Base-by-base conservation (phyloP, 208 protist genomes). In the Crithidia bombi region DNA sequence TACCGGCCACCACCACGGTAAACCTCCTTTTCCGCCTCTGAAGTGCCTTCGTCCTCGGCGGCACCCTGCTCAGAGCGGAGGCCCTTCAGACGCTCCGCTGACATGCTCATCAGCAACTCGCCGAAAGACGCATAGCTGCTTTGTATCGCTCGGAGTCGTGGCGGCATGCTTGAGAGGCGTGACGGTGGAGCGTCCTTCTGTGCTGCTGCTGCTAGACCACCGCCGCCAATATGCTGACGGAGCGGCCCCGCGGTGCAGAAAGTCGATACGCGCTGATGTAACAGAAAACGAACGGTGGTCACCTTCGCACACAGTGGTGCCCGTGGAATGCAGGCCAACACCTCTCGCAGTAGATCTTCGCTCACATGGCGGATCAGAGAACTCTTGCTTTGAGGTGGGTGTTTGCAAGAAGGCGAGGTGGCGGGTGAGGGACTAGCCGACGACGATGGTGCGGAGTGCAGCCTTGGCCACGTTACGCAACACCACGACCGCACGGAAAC, bases 61-160 rank as follows among this genome's bases (percentile, higher is more conserved):
- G 4, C 52, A 15, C 19, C 36, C 9, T 12, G 36, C 36, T 43
- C 14, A 14, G 10, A 7, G 38, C 38, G 10, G 7, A 14, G 38
- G 38, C 38, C 14, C 14, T 43, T 43, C 38, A 43, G 10, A 14
- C 54, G 54, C 54, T 73, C 69, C 30, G 7, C 39, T 0, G 72
- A 59, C 49, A 82, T 43, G 12, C 23, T 28, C 11, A 59, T 5
- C 26, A 82, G 54, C 23, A 65, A 51, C 14, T 30, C 39, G 51
- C 44, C 39, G 49, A 82, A 43, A 5, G 78, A 71, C 46, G 67
- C 65, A 61, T 73, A 82, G 0, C n/a, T n/a, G n/a, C n/a, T n/a
- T n/a, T n/a, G n/a, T n/a, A 43, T 43, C 38, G 7, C 38, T 43
- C 10, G 38, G 10, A 43, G 38, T 43, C 10, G 38, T 14, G 38